Evolutionary conservation across 2,329 filamentous ascomycete species (phyloP).

Genomic region (Colletotrichum costaricense): DNA sequence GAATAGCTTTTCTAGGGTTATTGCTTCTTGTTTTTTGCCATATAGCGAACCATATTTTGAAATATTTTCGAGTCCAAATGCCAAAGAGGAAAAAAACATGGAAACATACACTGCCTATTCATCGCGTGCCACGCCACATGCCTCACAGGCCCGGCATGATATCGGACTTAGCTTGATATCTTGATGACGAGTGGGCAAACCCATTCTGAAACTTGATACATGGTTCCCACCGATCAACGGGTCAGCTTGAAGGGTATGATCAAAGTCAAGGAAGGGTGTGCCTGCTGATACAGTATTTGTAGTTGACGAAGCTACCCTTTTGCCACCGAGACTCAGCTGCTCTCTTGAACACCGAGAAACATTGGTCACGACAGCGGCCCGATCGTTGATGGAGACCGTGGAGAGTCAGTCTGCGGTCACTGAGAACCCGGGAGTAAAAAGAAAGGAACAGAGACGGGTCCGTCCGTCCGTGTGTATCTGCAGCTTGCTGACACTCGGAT

Average conservation of each 20-base stretch:
- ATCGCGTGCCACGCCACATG: background rate
- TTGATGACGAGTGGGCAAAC: background rate
- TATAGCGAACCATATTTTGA: conserved; percentile 6
- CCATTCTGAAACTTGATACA: background rate
- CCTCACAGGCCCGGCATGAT: background rate
- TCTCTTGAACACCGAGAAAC: background rate
- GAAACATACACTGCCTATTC: background rate
- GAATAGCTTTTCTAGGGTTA: conserved; percentile 6
- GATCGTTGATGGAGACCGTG: background rate
- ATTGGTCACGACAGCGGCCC: background rate
- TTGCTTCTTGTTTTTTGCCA: conserved; percentile 9
- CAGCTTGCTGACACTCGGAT: conserved; percentile 25
- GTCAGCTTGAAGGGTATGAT: too few species aligned
- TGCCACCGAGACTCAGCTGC: background rate
- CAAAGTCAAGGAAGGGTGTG: background rate
- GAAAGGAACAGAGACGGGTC: too few species aligned
- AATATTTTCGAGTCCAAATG: background rate
- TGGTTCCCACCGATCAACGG: background rate
- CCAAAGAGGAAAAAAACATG: conserved; percentile 4
- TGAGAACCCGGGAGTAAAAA: background rate
- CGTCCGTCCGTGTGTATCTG: background rate
- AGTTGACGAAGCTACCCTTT: background rate
- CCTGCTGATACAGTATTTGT: background rate
- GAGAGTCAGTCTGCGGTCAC: background rate
- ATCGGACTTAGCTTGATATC: background rate